Base-by-base conservation (phyloP, 1,284 basidiomycete species). In the Ceratobasidium sp. region DNA sequence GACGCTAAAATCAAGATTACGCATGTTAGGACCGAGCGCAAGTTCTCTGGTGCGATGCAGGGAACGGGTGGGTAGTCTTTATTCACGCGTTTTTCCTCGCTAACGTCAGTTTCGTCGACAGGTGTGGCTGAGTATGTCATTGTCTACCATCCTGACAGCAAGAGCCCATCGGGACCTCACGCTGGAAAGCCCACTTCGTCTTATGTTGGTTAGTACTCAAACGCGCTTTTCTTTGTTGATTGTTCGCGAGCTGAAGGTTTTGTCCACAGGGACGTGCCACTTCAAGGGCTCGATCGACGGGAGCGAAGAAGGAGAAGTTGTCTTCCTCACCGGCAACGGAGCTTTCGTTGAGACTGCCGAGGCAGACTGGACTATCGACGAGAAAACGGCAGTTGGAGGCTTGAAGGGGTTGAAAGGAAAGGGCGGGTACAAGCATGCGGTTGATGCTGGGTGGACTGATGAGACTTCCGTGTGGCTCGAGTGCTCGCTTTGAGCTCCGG, bases 261-360 rank as follows among this genome's bases (percentile, higher is more conserved):
- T 16, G 55, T 41, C 35, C 5, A 38, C 32, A 71, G 67, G 67
- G 16, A 41, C 55, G 26, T 71, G 67, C 38, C 35, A 49, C 13
- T 75, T 73, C 35, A 73, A 73, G 18, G 74, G 74, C n/a, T 69
- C 71, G 6, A 32, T 75, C 30, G 66, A 73, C 4, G 62, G 74
- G 18, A 57, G 62, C 26, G 38, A 50, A 41, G 71, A 59, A 21
- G 74, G 74, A 23, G 71, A 75, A 49, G 71, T 66, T n/a, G 70
- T 73, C 9, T 75, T 75, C 63, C 21, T 59, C 13, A 35, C 59
- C 13, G 46, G 23, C 6, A 70, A 70, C 18, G 71, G 71, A 1
- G 14, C 41, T 21, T 73, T 72, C 47, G 63, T 69, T 1, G 28
- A 23, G 13, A 64, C 63, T 16, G 62, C 71, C 16, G 55, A 47